Percentiles rank a stretch among this genome's conserved stretches.
Evolutionary conservation across 768 basidiomycete species (phyloP).

Genomic region (Russula griseocarnosa): DNA sequence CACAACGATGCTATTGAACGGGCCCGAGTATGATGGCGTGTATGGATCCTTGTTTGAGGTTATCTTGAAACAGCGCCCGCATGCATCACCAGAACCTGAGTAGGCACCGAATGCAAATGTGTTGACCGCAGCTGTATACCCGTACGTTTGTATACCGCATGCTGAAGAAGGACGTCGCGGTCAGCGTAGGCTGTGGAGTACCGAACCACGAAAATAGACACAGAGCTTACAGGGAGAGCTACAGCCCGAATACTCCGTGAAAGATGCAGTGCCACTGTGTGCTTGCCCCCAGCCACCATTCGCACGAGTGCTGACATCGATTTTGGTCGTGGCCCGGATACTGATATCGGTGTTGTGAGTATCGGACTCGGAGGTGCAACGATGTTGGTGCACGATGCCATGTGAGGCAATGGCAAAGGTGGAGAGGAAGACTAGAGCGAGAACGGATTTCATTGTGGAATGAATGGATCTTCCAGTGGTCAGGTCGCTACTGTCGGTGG

Average conservation of each 20-base stretch:
- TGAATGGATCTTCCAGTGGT: background rate
- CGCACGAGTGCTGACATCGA: too few relatives aligned
- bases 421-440: background rate
- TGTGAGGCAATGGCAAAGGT: background rate
- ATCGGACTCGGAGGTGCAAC: too few relatives aligned
- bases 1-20: conserved; percentile 53
- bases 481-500: background rate
- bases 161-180: conserved; percentile 33
- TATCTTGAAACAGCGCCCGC: conserved; percentile 56
- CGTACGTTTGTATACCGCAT: conserved; percentile 46
- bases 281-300: conserved; percentile 38
- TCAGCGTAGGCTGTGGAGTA: background rate
- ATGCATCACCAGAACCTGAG: conserved; percentile 52
- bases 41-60: conserved; percentile 50
- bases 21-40: conserved; percentile 47
- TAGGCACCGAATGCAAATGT: conserved; percentile 54
- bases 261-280: conserved; percentile 50
- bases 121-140: conserved; percentile 55
- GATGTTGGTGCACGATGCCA: background rate
- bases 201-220: background rate
- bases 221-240: conserved; percentile 41
- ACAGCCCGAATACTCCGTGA: conserved; percentile 57
- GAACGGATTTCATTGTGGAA: background rate
- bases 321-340: too few relatives aligned
- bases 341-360: too few relatives aligned